Percentiles rank a stretch among this genome's conserved stretches.
phyloP scores from a whole-genome alignment of 306 rosid genomes.

The Carpinus viminea region DNA sequence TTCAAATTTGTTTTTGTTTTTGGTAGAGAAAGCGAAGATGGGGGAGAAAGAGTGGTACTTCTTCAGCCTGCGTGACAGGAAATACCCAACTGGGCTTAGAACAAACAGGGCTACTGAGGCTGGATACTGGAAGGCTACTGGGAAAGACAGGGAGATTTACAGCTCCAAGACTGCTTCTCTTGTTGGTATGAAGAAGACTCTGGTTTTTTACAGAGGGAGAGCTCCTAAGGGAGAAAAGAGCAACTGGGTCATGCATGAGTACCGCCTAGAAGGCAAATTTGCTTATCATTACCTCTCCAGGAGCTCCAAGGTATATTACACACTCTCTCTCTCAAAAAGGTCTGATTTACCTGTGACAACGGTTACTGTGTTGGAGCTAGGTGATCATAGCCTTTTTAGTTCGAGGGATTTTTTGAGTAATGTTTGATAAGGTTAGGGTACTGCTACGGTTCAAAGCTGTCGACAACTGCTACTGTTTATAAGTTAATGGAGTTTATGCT shows the following conservation, averaged over 20 bases:
- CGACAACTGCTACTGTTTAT: background rate
- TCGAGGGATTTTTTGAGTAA: constrained; percentile 10
- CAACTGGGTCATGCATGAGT: constrained; percentile 99
- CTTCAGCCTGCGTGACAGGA: constrained; percentile 80
- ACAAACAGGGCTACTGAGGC: constrained; percentile 95
- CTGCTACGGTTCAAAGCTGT: background rate
- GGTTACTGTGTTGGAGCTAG: background rate
- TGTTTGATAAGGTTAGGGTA: constrained; percentile 3
- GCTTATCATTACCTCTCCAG: constrained; percentile 82
- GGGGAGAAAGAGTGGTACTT: constrained; percentile 99
- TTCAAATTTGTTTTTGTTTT: background rate
- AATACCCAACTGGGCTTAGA: constrained; percentile 87
- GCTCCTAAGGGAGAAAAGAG: constrained; percentile 94
- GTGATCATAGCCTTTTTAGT: background rate
- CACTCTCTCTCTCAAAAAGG: background rate
- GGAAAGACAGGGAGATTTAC: constrained; percentile 88
- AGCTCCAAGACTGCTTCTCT: constrained; percentile 70
- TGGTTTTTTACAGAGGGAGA: constrained; percentile 87
- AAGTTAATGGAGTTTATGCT: background rate
- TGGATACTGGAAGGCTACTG: constrained; percentile 98
- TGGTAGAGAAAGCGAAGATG: constrained; percentile 85
- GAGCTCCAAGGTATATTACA: constrained; percentile 50
- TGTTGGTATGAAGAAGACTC: constrained; percentile 96
- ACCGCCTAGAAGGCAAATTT: constrained; percentile 94
- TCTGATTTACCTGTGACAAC: no score